Conservation (phyloP, 371 early-diverging fungal genomes). For the Syncephalastrum monosporum region DNA sequence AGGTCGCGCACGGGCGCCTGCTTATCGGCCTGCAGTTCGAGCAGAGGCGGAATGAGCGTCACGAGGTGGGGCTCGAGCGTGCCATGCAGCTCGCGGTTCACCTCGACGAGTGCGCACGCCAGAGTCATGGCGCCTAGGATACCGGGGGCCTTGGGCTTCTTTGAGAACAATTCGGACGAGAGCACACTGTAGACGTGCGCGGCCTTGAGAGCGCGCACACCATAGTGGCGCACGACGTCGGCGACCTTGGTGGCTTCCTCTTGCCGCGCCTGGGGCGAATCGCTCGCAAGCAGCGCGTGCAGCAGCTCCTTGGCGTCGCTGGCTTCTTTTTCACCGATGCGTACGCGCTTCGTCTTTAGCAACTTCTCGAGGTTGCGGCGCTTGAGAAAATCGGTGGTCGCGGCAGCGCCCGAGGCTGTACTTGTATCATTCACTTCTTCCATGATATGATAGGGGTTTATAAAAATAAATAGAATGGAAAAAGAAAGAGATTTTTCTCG, state of each 20-base stretch:
- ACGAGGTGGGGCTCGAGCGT: conserved; percentile 56
- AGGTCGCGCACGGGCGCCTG: conserved; percentile 51
- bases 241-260: conserved; percentile 10
- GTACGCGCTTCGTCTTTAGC: conserved; percentile 34
- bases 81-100: conserved; percentile 15
- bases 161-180: conserved; percentile 18
- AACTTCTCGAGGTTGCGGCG: conserved; percentile 29
- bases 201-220: conserved; percentile 20
- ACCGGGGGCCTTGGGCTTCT: conserved; percentile 11
- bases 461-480: background rate
- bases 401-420: conserved; percentile 43
- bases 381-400: conserved; percentile 35
- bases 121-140: conserved; percentile 12
- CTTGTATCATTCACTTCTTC: conserved; percentile 21
- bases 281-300: conserved; percentile 8
- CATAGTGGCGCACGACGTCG: conserved; percentile 12
- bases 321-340: conserved; percentile 43
- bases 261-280: conserved; percentile 11
- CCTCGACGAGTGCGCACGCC: background rate
- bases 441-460: too few relatives aligned
- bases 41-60: conserved; percentile 42
- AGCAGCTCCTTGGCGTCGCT: conserved; percentile 25
- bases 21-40: conserved; percentile 64
- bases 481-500: too few relatives aligned
- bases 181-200: conserved; percentile 20